Evolutionary conservation across 2,329 filamentous ascomycete genomes (phyloP).

Genomic region (Scedosporium apiospermum): DNA sequence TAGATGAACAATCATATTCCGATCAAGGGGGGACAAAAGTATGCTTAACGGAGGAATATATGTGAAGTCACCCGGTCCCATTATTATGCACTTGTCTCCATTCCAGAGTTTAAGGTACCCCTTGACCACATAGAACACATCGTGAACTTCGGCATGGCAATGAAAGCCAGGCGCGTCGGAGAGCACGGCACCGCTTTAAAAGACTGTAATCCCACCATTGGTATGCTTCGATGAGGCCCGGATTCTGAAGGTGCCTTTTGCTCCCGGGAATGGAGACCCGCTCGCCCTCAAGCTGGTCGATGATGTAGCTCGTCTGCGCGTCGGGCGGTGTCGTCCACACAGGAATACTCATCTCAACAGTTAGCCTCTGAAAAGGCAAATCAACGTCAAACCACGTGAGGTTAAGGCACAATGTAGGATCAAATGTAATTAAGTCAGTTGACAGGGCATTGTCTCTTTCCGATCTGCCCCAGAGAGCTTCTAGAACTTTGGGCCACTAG

Average conservation of each 20-base stretch:
- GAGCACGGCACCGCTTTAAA: constrained; percentile 35
- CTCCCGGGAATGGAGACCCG: constrained; percentile 39
- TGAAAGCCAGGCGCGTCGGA: constrained; percentile 42
- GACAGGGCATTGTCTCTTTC: no score
- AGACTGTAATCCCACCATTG: constrained; percentile 38
- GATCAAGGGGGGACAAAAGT: not conserved
- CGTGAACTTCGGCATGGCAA: constrained; percentile 45
- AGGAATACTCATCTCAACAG: constrained; percentile 20
- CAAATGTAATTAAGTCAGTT: no score
- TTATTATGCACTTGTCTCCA: constrained; percentile 40
- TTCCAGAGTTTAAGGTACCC: constrained; percentile 47
- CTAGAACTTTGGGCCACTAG: no score
- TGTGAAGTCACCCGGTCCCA: constrained; percentile 47
- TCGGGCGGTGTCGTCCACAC: constrained; percentile 24
- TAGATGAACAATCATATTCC: not conserved
- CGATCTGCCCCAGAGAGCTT: no score
- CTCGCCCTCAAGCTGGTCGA: constrained; percentile 39
- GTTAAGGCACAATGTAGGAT: no score
- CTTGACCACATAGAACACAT: constrained; percentile 46
- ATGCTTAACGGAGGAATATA: constrained; percentile 42
- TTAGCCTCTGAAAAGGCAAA: no score
- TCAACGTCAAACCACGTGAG: no score
- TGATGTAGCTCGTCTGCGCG: constrained; percentile 30
- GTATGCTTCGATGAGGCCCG: constrained; percentile 42
- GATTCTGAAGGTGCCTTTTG: constrained; percentile 41